A percentile compares a stretch with the other conserved stretches of the same genome.
Evolutionary conservation across 495 filamentous ascomycete species (phyloP).

Genomic region (Podospora pseudoanserina): DNA sequence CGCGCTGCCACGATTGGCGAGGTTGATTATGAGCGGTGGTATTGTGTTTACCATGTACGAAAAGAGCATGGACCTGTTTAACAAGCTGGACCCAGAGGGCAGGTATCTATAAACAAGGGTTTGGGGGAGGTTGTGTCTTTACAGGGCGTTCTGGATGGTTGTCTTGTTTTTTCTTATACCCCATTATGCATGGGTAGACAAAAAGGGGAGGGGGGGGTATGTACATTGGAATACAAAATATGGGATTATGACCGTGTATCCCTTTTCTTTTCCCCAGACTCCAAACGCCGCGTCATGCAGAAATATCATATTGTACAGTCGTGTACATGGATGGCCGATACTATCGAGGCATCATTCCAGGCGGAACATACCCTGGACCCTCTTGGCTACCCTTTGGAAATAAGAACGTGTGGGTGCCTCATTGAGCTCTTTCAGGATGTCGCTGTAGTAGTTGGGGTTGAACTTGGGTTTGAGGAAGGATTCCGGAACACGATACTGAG

Average conservation of each 20-base stretch:
- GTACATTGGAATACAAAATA: constrained; percentile 3
- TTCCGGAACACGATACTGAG: constrained; percentile 60
- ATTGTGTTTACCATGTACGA: constrained; percentile 99
- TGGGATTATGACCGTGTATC: not conserved
- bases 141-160: not conserved
- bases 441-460: constrained; percentile 72
- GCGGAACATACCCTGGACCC: constrained; percentile 61
- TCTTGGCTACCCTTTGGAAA: constrained; percentile 52
- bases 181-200: constrained; percentile 19
- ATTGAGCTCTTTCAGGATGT: constrained; percentile 67
- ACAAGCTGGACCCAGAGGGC: constrained; percentile 75
- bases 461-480: constrained; percentile 64
- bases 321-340: not conserved
- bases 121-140: constrained; percentile 6
- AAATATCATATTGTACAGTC: constrained; percentile 12
- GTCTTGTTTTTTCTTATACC: constrained; percentile 10
- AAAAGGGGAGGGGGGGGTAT: not conserved
- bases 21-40: constrained; percentile 85
- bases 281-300: constrained; percentile 28
- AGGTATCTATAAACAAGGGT: constrained; percentile 63
- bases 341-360: constrained; percentile 31
- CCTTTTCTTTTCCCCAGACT: constrained; percentile 1
- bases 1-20: constrained; percentile 76
- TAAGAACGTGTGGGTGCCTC: constrained; percentile 64
- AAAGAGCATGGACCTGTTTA: constrained; percentile 89